Percentiles rank a stretch among this genome's conserved stretches.
phyloP scores from a whole-genome alignment of 1,284 basidiomycete species.

The Cerrena zonata region DNA sequence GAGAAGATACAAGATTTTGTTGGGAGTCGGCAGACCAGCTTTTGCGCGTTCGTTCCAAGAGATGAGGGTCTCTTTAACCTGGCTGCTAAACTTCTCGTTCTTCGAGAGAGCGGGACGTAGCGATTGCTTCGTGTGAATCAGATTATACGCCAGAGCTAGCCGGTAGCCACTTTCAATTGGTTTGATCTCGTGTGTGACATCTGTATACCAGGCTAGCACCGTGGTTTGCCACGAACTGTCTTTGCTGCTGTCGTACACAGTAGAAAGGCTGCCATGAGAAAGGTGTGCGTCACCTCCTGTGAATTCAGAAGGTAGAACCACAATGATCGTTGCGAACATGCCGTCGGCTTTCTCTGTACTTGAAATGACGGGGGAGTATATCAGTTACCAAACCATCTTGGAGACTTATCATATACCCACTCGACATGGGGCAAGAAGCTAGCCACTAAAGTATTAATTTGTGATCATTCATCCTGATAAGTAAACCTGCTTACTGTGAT shows the following conservation, averaged over 20 bases:
- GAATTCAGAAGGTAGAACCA: slow-evolving; percentile 40
- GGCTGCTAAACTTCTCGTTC: neutral
- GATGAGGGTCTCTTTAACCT: neutral
- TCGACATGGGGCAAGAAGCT: slow-evolving; percentile 31
- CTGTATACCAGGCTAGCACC: slow-evolving; percentile 44
- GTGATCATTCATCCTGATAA: neutral
- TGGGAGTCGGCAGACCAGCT: neutral
- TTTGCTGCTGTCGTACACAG: slow-evolving; percentile 29
- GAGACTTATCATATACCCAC: slow-evolving; percentile 15
- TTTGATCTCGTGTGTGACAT: slow-evolving; percentile 42
- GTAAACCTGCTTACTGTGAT: slow-evolving; percentile 47
- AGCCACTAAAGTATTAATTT: neutral
- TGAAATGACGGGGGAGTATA: neutral
- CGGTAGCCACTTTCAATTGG: slow-evolving; percentile 39
- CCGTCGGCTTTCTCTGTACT: slow-evolving; percentile 35
- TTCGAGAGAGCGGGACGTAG: slow-evolving; percentile 30
- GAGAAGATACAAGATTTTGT: slow-evolving; percentile 24
- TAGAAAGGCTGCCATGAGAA: slow-evolving; percentile 27
- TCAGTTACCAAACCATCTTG: neutral
- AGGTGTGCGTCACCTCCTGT: slow-evolving; percentile 38
- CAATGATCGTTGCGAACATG: slow-evolving; percentile 40
- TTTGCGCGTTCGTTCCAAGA: neutral
- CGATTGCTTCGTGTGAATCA: slow-evolving; percentile 34
- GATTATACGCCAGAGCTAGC: slow-evolving; percentile 42
- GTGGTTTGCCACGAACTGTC: slow-evolving; percentile 27